Percentiles rank a stretch among this genome's conserved stretches.
Conservation (phyloP, 1,139 yeast genomes). For the Sugiyamaella paludigena region DNA sequence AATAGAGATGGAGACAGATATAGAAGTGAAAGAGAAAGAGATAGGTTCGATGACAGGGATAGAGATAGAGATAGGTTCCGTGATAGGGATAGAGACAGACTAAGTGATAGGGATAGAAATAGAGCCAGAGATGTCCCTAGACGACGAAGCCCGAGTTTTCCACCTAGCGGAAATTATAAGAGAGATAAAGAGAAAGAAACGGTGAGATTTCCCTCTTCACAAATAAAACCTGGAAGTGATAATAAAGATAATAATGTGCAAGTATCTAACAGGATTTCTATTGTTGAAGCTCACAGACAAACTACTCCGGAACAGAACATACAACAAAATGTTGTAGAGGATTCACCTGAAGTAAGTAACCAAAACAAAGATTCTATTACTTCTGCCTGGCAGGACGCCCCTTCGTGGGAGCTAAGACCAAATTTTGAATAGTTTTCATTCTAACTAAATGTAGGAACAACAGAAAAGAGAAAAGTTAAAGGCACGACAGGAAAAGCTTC, state of each 20-base stretch:
- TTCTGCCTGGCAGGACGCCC: background rate
- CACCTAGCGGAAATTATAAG: background rate
- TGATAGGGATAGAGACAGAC: constrained; percentile 4
- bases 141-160: background rate
- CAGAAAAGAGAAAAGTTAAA: constrained; percentile 31
- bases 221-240: background rate
- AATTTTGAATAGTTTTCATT: background rate
- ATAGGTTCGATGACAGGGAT: background rate
- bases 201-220: background rate
- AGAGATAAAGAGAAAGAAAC: background rate
- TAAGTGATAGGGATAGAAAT: constrained; percentile 3
- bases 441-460: constrained; percentile 5
- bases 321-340: background rate
- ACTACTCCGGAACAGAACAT: background rate
- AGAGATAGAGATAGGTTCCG: background rate
- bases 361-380: background rate
- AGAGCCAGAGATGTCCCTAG: background rate
- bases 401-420: background rate
- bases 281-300: background rate
- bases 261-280: background rate
- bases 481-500: constrained; percentile 38
- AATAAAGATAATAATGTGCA: background rate
- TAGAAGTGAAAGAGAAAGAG: background rate
- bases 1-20: background rate
- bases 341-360: background rate